Conservation (phyloP, 805 yeast species). For the Nakazawaea holstii region DNA sequence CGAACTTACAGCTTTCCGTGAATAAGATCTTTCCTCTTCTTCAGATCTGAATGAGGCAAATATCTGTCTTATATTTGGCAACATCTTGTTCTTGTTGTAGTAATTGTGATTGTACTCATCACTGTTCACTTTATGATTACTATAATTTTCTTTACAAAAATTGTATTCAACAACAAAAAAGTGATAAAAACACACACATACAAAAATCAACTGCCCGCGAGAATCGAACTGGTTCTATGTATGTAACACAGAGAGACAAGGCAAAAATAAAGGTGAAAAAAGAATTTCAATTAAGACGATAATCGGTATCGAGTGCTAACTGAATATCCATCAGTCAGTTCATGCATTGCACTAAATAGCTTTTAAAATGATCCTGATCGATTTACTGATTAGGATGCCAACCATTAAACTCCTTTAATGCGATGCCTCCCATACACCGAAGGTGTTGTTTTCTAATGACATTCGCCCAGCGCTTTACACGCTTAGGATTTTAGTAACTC, state of each 20-base stretch:
- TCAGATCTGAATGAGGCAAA: conserved; percentile 82
- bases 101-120: conserved; percentile 12
- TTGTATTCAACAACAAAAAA: not conserved
- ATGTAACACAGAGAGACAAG: too few relatives aligned
- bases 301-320: conserved; percentile 58
- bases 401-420: conserved; percentile 14
- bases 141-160: conserved; percentile 17
- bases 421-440: conserved; percentile 45
- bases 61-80: conserved; percentile 72
- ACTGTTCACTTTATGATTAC: conserved; percentile 5
- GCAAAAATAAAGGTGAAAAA: too few relatives aligned
- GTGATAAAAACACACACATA: too few relatives aligned
- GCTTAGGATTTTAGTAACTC: conserved; percentile 42
- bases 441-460: conserved; percentile 42
- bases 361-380: conserved; percentile 16
- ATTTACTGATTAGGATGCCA: conserved; percentile 3
- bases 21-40: conserved; percentile 74
- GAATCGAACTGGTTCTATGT: conserved; percentile 3
- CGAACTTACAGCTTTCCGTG: conserved; percentile 58
- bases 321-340: conserved; percentile 24
- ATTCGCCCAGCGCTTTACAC: conserved; percentile 51
- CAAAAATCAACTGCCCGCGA: too few relatives aligned
- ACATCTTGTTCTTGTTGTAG: conserved; percentile 36
- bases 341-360: conserved; percentile 61
- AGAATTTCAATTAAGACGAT: conserved; percentile 37